Evolutionary conservation across 306 rosid species (phyloP).

Genomic region (Sindora glabra): DNA sequence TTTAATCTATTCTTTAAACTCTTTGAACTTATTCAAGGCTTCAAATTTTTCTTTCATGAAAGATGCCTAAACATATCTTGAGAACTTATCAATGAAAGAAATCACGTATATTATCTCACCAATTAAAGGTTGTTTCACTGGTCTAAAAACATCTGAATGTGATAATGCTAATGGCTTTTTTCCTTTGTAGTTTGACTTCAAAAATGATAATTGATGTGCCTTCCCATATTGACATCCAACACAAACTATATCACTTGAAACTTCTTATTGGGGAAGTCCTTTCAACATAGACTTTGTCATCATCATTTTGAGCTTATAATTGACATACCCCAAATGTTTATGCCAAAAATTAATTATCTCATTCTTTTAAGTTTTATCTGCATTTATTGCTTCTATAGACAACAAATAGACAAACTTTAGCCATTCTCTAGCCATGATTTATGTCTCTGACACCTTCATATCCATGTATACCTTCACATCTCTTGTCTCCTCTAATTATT

Average conservation of each 20-base stretch:
- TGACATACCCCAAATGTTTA: background rate
- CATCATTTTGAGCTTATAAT: background rate
- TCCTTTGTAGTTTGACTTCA: background rate
- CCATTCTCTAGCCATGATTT: too few relatives aligned
- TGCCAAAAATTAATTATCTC: background rate
- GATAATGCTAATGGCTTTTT: background rate
- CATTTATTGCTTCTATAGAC: too few relatives aligned
- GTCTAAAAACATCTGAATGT: background rate
- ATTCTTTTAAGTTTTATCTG: too few relatives aligned
- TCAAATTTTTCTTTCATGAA: too few relatives aligned
- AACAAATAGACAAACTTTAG: too few relatives aligned
- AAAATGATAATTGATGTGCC: background rate
- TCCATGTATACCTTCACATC: too few relatives aligned
- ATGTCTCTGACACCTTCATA: too few relatives aligned
- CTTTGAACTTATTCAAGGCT: too few relatives aligned
- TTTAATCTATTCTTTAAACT: too few relatives aligned
- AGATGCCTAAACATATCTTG: background rate
- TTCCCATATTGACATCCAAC: background rate
- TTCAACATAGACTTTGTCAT: background rate
- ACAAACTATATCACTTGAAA: background rate
- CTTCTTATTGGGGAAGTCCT: background rate
- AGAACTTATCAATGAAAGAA: background rate
- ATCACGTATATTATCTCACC: background rate
- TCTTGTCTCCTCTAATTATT: too few relatives aligned
- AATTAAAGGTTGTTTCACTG: background rate